phyloP scores from a whole-genome alignment of 2,329 filamentous ascomycete species.

The Paramyrothecium sp. region DNA sequence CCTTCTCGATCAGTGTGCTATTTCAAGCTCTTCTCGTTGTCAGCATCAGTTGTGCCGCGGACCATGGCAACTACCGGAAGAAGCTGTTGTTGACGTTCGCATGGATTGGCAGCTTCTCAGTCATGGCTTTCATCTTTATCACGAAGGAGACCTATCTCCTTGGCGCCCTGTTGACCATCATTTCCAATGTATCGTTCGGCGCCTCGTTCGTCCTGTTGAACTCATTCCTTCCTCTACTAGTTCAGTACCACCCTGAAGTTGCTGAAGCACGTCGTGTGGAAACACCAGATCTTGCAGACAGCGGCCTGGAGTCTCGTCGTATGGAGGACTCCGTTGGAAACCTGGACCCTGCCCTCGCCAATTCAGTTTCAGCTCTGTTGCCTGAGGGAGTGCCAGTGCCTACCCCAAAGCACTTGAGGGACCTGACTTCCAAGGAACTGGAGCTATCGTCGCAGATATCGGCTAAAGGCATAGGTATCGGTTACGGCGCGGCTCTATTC shows the following conservation, averaged over 20 bases:
- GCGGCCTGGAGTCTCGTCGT: constrained; percentile 31
- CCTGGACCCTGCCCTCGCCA: constrained; percentile 25
- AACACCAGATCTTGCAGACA: constrained; percentile 28
- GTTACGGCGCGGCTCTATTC: constrained; percentile 83
- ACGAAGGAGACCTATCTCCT: constrained; percentile 74
- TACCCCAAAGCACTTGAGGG: constrained; percentile 37
- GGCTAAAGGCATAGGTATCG: constrained; percentile 88
- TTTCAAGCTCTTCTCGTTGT: constrained; percentile 89
- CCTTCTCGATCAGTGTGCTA: constrained; percentile 88
- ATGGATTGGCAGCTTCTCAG: constrained; percentile 74
- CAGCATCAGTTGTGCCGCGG: constrained; percentile 92
- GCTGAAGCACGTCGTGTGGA: constrained; percentile 22
- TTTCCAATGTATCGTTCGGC: constrained; percentile 92
- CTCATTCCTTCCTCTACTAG: constrained; percentile 88
- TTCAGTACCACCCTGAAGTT: constrained; percentile 73
- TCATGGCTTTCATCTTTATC: constrained; percentile 86
- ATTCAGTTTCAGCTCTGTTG: constrained; percentile 49
- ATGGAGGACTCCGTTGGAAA: constrained; percentile 30
- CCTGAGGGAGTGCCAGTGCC: constrained; percentile 26
- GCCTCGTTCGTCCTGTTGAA: constrained; percentile 95
- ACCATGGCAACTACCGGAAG: constrained; percentile 92
- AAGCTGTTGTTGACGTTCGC: constrained; percentile 83
- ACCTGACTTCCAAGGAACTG: constrained; percentile 65
- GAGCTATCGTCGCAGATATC: constrained; percentile 87
- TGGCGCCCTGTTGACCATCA: constrained; percentile 78